Evolutionary conservation across 257 asterid species (phyloP), one percentile per base, ranked within the genome.

Genomic region (Gentiana macrophylla): DNA sequence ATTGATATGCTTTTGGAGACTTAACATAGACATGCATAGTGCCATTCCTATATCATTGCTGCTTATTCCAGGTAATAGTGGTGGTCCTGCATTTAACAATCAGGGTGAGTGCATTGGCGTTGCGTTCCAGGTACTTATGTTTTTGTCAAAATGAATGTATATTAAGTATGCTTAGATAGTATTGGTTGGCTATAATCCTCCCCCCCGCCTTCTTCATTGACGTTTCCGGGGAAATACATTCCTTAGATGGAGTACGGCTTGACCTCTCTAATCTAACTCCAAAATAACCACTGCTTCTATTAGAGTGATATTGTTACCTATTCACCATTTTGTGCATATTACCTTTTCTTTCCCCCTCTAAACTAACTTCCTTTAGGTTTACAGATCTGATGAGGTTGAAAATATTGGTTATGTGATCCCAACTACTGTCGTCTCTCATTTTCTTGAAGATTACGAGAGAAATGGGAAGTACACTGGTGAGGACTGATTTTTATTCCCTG

Each of bases 11-110:
- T 41, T 7, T 10, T 41, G 46, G 46, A 41, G 46, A 41, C 9
- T 41, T 41, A 41, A 46, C 45, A 55, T 52, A 13, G 43, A 12
- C 50, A 1, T 53, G 35, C 66, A 47, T 6, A 9, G 13, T 52
- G 43, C 32, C 32, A 41, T 53, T 10, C 34, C 12, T 36, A 7
- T 50, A 24, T 56, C 5, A n/a, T 44, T 55, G 43, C 61, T 59
- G 50, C 72, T 70, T 66, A 63, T 57, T 74, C 61, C 59, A 91
- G 96, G 96, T 74, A 91, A 91, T 69, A 91, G 98, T 62, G 98
- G 98, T 1, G 96, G 98, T 58, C 98, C 98, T 60, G 98, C 98
- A 53, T 91, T 91, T 81, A 91, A 91, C 59, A 95, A 84, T 56
- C 67, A 73, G 60, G 98, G 98, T 69, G 95, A 91, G 83, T 91